These are phyloP conservation scores for Dysphania ambrosioides DNA, from an alignment of 148 eudicot genomes.

Conservation along the genomic window DNA sequence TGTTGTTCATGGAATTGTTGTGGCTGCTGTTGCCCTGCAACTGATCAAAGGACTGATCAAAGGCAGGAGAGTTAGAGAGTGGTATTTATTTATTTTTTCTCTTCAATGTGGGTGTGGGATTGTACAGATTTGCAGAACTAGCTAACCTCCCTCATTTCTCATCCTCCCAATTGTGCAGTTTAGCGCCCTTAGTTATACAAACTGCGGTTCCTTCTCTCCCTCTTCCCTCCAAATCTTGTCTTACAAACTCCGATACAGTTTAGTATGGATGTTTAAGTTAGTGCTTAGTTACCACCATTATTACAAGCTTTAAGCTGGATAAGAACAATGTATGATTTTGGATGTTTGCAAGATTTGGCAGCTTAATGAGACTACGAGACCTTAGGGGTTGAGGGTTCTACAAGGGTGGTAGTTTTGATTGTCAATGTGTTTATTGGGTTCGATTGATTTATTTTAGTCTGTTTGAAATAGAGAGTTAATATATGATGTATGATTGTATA, in stretches of 20 bases:
- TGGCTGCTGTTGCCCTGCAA: constrained; percentile 27
- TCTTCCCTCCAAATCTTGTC: background rate
- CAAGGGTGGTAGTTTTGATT: no score
- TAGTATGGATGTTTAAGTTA: background rate
- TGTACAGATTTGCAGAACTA: constrained; percentile 27
- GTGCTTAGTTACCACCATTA: background rate
- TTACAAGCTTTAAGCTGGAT: background rate
- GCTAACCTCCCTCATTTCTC: background rate
- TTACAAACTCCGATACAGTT: background rate
- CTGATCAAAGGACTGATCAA: no score
- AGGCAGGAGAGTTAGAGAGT: constrained; percentile 15
- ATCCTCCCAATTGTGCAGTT: constrained; percentile 25
- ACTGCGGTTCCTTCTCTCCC: background rate
- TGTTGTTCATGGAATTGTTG: constrained; percentile 30
- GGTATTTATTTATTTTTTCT: background rate
- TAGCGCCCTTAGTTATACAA: constrained; percentile 17
- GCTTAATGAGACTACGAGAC: no score
- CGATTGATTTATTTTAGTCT: no score
- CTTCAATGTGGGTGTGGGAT: constrained; percentile 16
- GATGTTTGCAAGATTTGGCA: background rate
- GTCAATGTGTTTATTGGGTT: no score
- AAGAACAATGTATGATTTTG: background rate
- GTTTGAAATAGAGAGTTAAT: no score
- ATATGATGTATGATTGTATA: no score
- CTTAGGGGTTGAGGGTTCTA: no score